phyloP scores from a whole-genome alignment of 2,329 filamentous ascomycete species.

The Pseudogymnoascus destructans region DNA sequence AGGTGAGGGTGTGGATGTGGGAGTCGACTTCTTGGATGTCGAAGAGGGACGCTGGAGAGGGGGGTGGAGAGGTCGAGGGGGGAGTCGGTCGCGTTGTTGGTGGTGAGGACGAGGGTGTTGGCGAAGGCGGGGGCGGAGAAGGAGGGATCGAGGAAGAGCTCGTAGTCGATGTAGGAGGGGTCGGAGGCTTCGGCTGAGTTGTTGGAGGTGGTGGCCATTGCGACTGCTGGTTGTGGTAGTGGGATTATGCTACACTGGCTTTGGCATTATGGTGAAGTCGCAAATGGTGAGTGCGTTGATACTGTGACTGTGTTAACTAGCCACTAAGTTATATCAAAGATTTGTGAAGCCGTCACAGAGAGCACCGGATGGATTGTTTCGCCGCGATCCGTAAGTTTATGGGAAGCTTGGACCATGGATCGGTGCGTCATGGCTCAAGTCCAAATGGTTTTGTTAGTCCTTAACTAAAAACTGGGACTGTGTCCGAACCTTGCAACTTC shows the following conservation, averaged over 20 bases:
- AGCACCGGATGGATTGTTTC: neutral
- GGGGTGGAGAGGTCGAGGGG: slow-evolving; percentile 89
- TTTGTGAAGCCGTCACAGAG: neutral
- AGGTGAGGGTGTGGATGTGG: slow-evolving; percentile 82
- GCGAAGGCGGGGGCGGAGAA: slow-evolving; percentile 78
- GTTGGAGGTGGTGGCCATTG: neutral
- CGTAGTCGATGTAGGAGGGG: slow-evolving; percentile 89
- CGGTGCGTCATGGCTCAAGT: neutral
- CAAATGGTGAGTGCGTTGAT: neutral
- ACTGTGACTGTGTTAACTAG: neutral
- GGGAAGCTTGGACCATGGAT: neutral
- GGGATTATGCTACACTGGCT: neutral
- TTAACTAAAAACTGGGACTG: too few relatives aligned
- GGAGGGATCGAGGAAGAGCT: slow-evolving; percentile 69
- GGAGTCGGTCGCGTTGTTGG: slow-evolving; percentile 83
- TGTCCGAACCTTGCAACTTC: neutral
- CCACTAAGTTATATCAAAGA: neutral
- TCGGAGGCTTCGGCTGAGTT: slow-evolving; percentile 35
- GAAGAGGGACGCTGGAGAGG: slow-evolving; percentile 81
- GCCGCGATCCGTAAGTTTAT: neutral
- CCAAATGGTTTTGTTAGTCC: too few relatives aligned
- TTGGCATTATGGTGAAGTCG: neutral
- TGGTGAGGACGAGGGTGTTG: slow-evolving; percentile 75
- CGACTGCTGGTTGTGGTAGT: neutral
- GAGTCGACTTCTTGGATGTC: slow-evolving; percentile 96